Evolutionary conservation across 208 protist species (phyloP).

Genomic region (Trichomonas tenax): DNA sequence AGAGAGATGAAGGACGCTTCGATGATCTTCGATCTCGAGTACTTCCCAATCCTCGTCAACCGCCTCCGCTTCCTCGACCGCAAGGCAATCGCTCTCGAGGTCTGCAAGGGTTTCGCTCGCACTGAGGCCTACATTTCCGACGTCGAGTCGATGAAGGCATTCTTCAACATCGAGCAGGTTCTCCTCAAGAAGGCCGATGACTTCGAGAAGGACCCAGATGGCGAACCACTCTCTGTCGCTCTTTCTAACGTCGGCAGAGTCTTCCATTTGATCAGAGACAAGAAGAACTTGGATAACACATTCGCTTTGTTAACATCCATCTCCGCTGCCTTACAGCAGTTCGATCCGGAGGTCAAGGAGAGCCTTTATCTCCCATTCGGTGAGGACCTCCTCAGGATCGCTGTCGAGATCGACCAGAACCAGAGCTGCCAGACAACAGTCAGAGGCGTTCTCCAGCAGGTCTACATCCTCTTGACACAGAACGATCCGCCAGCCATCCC

Average conservation of each 20-base stretch:
- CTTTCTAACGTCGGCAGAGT: background rate
- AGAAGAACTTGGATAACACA: background rate
- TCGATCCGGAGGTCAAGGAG: background rate
- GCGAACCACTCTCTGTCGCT: background rate
- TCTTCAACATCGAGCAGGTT: background rate
- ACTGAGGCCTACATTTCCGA: background rate
- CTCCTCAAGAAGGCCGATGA: background rate
- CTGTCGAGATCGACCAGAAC: background rate
- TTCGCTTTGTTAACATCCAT: background rate
- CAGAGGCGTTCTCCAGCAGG: background rate
- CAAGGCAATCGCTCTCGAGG: background rate
- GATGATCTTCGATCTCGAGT: background rate
- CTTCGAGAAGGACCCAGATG: background rate
- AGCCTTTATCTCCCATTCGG: background rate
- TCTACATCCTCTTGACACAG: background rate
- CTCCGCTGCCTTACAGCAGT: background rate
- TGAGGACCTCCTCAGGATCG: background rate
- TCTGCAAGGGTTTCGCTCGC: background rate
- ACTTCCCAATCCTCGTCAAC: slow-evolving; percentile 2
- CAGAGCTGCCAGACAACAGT: background rate
- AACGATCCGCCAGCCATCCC: background rate
- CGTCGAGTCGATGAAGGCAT: background rate
- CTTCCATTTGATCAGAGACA: background rate
- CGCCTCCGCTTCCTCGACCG: background rate
- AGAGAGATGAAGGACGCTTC: slow-evolving; percentile 13